Evolutionary conservation across 441 rosid species (phyloP).

Genomic region (Euphorbia schlechtendalii): DNA sequence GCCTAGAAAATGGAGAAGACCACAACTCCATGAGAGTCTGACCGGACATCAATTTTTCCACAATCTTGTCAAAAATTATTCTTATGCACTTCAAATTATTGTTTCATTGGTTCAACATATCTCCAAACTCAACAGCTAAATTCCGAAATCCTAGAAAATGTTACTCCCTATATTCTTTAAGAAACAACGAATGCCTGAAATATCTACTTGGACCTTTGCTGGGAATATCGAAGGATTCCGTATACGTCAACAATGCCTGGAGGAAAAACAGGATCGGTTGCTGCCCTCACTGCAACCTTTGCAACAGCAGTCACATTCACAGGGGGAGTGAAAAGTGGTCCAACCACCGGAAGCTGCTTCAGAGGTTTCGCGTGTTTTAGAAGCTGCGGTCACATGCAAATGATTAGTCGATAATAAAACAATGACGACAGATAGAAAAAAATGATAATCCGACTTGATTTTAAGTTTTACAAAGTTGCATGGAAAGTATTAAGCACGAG

Average conservation of each 20-base stretch:
- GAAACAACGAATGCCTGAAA: neutral
- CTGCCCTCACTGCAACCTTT: conserved; percentile 57
- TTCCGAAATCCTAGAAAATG: neutral
- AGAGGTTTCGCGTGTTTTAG: conserved; percentile 49
- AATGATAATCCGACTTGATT: too few species aligned
- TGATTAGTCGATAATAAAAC: neutral
- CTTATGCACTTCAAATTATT: neutral
- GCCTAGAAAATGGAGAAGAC: too few species aligned
- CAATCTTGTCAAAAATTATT: too few species aligned
- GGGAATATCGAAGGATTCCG: conserved; percentile 38
- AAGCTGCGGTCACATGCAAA: conserved; percentile 29
- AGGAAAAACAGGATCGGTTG: conserved; percentile 46
- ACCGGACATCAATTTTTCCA: too few species aligned
- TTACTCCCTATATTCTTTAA: neutral
- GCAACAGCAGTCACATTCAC: conserved; percentile 59
- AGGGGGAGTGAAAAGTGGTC: conserved; percentile 64
- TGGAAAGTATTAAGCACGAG: neutral
- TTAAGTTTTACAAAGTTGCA: too few species aligned
- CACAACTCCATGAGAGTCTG: too few species aligned
- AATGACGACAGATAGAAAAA: neutral
- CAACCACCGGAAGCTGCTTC: conserved; percentile 47
- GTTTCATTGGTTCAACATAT: neutral
- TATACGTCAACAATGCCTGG: conserved; percentile 54
- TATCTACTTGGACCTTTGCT: conserved; percentile 24
- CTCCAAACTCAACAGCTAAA: neutral